Base-by-base conservation (phyloP, 169 alveolate species). In the Plasmodium fragile region DNA sequence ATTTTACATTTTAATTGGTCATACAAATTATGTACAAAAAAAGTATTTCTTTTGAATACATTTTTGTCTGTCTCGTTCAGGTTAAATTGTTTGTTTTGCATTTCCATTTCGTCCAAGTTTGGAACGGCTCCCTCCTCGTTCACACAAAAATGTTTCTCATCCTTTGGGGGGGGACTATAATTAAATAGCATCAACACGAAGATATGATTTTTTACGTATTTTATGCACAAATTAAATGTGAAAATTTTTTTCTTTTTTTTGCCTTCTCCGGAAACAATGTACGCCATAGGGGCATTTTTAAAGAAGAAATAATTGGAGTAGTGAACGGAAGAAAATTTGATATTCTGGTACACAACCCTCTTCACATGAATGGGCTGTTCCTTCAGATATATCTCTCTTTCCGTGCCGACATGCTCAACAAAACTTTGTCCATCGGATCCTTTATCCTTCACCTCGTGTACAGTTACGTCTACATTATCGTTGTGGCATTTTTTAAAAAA, bases 11-110 rank as follows among this genome's bases (percentile, higher is more conserved):
- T 55, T 79, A 89, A 89, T 2, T 28, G 72, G 49, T 53, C 41
- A 89, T 80, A 89, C 71, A 89, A 78, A 59, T 89, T 6, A 59
- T 53, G 49, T 8, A 79, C 39, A 89, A 89, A 89, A 89, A 89
- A 89, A 0, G 94, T 59, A 8, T 89, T 89, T 13, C 84, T 53
- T 79, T 89, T 89, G 78, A 89, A 89, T 59, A 78, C n/a, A 65
- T 89, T 89, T 36, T 89, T 89, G 43, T 89, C 94, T 30, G 81
- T 34, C 28, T 89, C 75, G 72, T 89, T 89, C 72, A 89, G 52
- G 72, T 89, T 52, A 79, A 89, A 89, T 3, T 89, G 87, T 28
- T 41, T 77, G 81, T 79, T 89, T 32, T 65, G 81, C 65, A 34
- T 7, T 6, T 78, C 73, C 39, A 89, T 22, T 36, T 89, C 94